phyloP scores from a whole-genome alignment of 352 stramenopile species.

The Pythium rishiriense region DNA sequence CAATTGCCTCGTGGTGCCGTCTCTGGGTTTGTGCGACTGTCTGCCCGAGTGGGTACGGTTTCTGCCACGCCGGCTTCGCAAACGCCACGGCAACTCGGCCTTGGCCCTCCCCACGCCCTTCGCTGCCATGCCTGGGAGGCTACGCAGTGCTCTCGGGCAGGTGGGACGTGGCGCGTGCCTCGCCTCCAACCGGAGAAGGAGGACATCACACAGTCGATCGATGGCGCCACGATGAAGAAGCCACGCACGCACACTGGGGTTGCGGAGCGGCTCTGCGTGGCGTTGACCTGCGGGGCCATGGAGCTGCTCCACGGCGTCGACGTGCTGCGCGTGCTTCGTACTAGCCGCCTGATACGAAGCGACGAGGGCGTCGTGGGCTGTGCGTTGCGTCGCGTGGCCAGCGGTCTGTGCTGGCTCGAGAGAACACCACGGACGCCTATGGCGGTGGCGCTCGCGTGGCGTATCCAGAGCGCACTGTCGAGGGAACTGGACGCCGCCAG shows the following conservation, averaged over 20 bases:
- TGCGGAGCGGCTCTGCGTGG: not conserved
- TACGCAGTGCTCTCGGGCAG: too few relatives aligned
- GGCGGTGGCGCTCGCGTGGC: slow-evolving; percentile 6
- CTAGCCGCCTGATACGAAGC: not conserved
- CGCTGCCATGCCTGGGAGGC: too few relatives aligned
- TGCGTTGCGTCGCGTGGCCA: slow-evolving; percentile 6
- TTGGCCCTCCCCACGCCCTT: too few relatives aligned
- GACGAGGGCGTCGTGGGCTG: not conserved
- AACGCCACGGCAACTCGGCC: not conserved
- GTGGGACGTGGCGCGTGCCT: too few relatives aligned
- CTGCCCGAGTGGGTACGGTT: slow-evolving; percentile 8
- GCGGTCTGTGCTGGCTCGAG: not conserved
- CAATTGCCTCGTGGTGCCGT: slow-evolving; percentile 6
- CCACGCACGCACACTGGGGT: not conserved
- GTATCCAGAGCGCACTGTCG: not conserved
- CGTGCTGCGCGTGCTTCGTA: not conserved
- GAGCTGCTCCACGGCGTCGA: slow-evolving; percentile 3
- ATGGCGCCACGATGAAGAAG: not conserved
- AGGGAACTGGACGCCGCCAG: not conserved
- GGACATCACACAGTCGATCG: not conserved
- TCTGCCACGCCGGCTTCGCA: not conserved
- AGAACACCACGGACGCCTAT: not conserved
- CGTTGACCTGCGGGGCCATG: not conserved
- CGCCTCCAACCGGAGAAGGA: not conserved
- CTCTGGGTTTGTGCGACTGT: not conserved